These are phyloP conservation scores for Mycosphaerella arachidis DNA, from an alignment of 2,329 filamentous ascomycete species.

Conservation along the genomic window DNA sequence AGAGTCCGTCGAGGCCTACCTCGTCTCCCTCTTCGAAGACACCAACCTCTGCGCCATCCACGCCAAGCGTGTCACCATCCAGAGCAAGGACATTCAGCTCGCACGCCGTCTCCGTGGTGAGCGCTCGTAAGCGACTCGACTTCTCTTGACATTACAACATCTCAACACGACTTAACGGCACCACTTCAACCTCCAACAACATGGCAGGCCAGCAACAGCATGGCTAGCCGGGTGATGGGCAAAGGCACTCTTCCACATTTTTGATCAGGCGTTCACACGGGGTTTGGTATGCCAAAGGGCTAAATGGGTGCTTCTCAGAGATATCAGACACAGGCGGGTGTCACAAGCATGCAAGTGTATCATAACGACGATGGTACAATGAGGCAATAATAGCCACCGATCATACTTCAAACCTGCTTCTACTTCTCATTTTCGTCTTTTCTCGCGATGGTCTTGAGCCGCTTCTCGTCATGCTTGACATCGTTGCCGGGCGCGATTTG, in stretches of 20 bases:
- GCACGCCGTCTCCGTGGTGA: slow-evolving; percentile 58
- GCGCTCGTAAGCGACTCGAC: slow-evolving; percentile 43
- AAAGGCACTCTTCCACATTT: slow-evolving; percentile 23
- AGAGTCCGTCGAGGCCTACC: slow-evolving; percentile 92
- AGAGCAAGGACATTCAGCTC: slow-evolving; percentile 91
- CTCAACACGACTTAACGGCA: slow-evolving; percentile 15
- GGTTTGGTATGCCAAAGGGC: slow-evolving; percentile 25
- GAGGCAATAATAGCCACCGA: slow-evolving; percentile 23
- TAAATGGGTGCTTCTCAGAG: slow-evolving; percentile 26
- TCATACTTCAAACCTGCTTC: slow-evolving; percentile 18
- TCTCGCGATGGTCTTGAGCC: background rate
- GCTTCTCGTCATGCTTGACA: background rate
- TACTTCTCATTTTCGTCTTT: background rate
- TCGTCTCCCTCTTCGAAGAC: slow-evolving; percentile 95
- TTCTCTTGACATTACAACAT: slow-evolving; percentile 14
- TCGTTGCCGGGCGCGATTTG: slow-evolving; percentile 21
- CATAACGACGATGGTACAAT: slow-evolving; percentile 39
- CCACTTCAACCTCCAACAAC: slow-evolving; percentile 29
- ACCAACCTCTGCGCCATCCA: slow-evolving; percentile 95
- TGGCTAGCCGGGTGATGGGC: slow-evolving; percentile 29
- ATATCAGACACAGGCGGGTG: slow-evolving; percentile 30
- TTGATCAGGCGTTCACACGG: slow-evolving; percentile 20
- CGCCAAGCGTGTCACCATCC: slow-evolving; percentile 89
- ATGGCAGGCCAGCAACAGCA: slow-evolving; percentile 15
- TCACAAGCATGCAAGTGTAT: slow-evolving; percentile 31